Evolutionary conservation across 805 yeast genomes (phyloP).

Genomic region (Candida taoyuanica): DNA sequence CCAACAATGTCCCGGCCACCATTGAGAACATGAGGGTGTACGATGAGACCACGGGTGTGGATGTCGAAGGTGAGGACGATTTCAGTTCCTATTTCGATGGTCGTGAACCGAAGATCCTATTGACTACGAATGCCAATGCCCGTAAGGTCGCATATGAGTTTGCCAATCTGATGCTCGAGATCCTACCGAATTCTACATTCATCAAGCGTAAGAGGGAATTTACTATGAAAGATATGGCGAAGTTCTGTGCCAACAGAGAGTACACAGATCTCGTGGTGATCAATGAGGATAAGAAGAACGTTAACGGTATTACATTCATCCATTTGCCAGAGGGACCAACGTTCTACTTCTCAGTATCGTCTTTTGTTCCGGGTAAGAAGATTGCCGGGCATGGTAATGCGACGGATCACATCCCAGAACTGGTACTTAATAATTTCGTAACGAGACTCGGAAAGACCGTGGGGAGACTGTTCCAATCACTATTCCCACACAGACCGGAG

Average conservation of each 20-base stretch:
- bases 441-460: slow-evolving; percentile 92
- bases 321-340: slow-evolving; percentile 96
- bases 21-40: slow-evolving; percentile 27
- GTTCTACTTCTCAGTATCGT: slow-evolving; percentile 80
- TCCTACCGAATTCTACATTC: slow-evolving; percentile 81
- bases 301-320: slow-evolving; percentile 87
- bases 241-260: slow-evolving; percentile 73
- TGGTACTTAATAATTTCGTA: slow-evolving; percentile 85
- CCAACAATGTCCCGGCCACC: slow-evolving; percentile 25
- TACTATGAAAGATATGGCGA: slow-evolving; percentile 81
- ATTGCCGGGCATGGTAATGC: slow-evolving; percentile 88
- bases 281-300: slow-evolving; percentile 90
- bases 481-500: slow-evolving; percentile 92
- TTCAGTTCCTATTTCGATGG: slow-evolving; percentile 27
- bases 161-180: slow-evolving; percentile 78
- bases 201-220: slow-evolving; percentile 84
- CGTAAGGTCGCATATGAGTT: slow-evolving; percentile 84
- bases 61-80: slow-evolving; percentile 28
- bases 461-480: slow-evolving; percentile 84
- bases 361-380: slow-evolving; percentile 67
- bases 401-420: slow-evolving; percentile 87
- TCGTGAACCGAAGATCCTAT: slow-evolving; percentile 68
- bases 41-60: slow-evolving; percentile 26
- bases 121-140: slow-evolving; percentile 87
- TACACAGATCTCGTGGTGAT: slow-evolving; percentile 85